Base-by-base conservation (phyloP, 129 eudicot species). In the Arctium minus region DNA sequence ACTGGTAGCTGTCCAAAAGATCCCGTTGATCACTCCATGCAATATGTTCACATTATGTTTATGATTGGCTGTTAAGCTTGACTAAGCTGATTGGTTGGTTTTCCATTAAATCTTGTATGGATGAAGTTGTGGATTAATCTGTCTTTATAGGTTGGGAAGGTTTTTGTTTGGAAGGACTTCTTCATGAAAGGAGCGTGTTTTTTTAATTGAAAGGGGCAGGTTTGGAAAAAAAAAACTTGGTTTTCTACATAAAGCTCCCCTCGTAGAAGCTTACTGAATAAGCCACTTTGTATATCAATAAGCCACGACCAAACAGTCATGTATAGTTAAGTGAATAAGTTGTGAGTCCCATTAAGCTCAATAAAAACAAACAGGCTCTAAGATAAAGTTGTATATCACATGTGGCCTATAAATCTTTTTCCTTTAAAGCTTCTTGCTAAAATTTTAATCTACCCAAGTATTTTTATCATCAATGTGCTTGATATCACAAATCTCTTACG, bases 401-500 rank as follows among this genome's bases (percentile, higher is more conserved):
- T 17, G 8, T 56, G 67, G 67, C 8, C 67, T 15, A 56, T n/a
- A 56, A 56, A n/a, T 56, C 1, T 56, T 1, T 56, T n/a, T 60
- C 67, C 29, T 60, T 2, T 60, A 60, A 60, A 15, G 6, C 7
- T n/a, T 53, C 18, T 53, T 53, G 6, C 22, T 1, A 53, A 53
- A 60, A 60, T 15, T 5, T 4, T 17, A 60, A 60, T 60, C 67
- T 60, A 60, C 7, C 9, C 29, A 60, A n/a, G 67, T 60, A n/a
- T 60, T 60, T 9, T 17, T 46, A 60, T 60, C 29, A 17, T 60
- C 29, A 60, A 60, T 60, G 29, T 44, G 15, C 3, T 9, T 44
- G 53, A 44, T 37, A 4, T 37, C 37, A 50, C 62, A 74, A 30
- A 37, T 39, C 70, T 81, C 75, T 83, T 15, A 87, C 38, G 5